Evolutionary conservation across 768 basidiomycete species (phyloP).

Genomic region (Mycena olivaceomarginata): DNA sequence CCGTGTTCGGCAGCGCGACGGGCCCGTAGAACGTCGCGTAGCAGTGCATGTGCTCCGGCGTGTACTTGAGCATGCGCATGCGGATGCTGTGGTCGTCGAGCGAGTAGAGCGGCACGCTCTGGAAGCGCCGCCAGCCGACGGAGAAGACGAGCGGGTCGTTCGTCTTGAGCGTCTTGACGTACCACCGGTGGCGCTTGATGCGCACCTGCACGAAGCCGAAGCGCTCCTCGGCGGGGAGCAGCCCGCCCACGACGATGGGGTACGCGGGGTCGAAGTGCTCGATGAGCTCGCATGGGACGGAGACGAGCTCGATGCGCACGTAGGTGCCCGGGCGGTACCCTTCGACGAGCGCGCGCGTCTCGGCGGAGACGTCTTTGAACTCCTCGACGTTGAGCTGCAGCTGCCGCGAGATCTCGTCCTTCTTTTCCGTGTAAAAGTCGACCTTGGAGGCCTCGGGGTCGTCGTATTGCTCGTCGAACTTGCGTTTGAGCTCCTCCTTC

Average conservation of each 20-base stretch:
- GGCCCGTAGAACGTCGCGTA: conserved; percentile 99
- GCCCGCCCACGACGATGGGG: conserved; percentile 94
- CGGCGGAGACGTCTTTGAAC: conserved; percentile 86
- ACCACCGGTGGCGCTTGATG: conserved; percentile 98
- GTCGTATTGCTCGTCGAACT: conserved; percentile 98
- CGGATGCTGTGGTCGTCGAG: conserved; percentile 98
- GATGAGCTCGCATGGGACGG: conserved; percentile 94
- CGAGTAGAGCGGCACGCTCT: conserved; percentile 95
- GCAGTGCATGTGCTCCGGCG: conserved; percentile 99
- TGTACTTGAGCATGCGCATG: conserved; percentile 99
- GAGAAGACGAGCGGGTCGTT: conserved; percentile 98
- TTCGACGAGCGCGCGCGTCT: conserved; percentile 89
- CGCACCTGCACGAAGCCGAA: conserved; percentile 97
- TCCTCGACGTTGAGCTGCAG: conserved; percentile 89
- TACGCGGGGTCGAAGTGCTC: conserved; percentile 94
- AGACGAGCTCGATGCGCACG: conserved; percentile 90
- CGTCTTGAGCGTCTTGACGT: conserved; percentile 91
- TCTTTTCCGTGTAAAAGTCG: conserved; percentile 94
- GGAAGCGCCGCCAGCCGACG: conserved; percentile 98
- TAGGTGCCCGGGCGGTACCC: conserved; percentile 94
- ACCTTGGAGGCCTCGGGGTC: conserved; percentile 86
- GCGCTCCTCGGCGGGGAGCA: conserved; percentile 91
- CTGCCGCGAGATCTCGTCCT: conserved; percentile 93
- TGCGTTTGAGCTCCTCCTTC: conserved; percentile 93
- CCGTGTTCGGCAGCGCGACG: conserved; percentile 92